These are phyloP conservation scores for Neofusicoccum parvum DNA, from an alignment of 2,329 filamentous ascomycete genomes.

Conservation along the genomic window DNA sequence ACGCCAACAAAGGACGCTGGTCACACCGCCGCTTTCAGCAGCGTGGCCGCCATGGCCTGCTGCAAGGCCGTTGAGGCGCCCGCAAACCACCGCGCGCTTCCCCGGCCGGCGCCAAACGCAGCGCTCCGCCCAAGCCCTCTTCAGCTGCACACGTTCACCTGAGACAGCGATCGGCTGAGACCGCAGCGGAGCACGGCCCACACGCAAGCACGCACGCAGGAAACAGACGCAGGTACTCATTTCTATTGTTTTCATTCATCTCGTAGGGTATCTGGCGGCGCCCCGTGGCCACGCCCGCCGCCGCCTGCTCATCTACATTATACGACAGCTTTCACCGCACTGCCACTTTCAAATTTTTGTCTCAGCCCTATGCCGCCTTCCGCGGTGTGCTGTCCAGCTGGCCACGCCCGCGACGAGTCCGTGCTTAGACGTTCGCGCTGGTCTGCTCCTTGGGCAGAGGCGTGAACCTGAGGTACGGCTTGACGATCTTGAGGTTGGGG, in stretches of 20 bases:
- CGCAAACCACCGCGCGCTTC: background rate
- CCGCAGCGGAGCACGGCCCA: background rate
- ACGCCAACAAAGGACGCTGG: background rate
- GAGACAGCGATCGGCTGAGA: slow-evolving; percentile 6
- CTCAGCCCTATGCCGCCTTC: slow-evolving; percentile 15
- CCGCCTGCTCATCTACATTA: slow-evolving; percentile 22
- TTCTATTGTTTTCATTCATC: slow-evolving; percentile 19
- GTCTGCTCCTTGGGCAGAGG: slow-evolving; percentile 58
- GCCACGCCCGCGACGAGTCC: background rate
- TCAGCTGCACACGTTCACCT: slow-evolving; percentile 6
- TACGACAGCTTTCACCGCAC: background rate
- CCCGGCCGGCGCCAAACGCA: background rate
- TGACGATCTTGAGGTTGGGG: slow-evolving; percentile 67
- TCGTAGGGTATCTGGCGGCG: slow-evolving; percentile 32
- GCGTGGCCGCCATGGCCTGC: slow-evolving; percentile 7
- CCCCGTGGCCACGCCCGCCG: slow-evolving; percentile 27
- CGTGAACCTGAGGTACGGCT: slow-evolving; percentile 72
- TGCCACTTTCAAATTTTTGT: background rate
- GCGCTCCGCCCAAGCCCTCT: background rate
- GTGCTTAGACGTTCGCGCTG: slow-evolving; percentile 22
- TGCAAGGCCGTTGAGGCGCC: slow-evolving; percentile 5
- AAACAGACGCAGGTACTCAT: slow-evolving; percentile 9
- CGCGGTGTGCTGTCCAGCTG: background rate
- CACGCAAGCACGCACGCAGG: background rate
- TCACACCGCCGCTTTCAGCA: slow-evolving; percentile 1